Conservation (phyloP, 306 rosid genomes). For the Dalbergia oliveri region DNA sequence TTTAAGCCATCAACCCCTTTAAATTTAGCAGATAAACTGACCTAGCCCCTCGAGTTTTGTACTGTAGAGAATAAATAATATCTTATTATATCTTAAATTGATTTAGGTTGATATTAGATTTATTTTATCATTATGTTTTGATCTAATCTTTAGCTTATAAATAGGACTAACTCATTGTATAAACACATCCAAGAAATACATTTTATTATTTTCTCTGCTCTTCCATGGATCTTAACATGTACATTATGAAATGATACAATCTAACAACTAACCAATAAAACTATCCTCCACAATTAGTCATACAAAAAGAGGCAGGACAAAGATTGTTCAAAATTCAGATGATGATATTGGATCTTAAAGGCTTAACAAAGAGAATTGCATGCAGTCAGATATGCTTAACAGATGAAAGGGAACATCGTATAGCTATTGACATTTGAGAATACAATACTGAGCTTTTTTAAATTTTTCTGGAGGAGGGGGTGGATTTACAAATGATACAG, state of each 20-base stretch:
- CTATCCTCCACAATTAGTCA: background rate
- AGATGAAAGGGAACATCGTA: conserved; percentile 4
- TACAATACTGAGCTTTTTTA: background rate
- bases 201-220: no score
- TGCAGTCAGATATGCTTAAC: background rate
- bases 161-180: no score
- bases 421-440: background rate
- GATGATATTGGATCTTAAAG: conserved; percentile 1
- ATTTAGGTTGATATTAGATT: no score
- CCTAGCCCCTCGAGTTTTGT: background rate
- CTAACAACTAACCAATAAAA: background rate
- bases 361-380: background rate
- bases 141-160: no score
- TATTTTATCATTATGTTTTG: no score
- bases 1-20: background rate
- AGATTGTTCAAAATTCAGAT: conserved; percentile 12
- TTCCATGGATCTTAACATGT: no score
- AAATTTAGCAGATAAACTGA: background rate
- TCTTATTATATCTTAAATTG: no score
- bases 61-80: background rate
- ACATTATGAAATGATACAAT: conserved; percentile 7
- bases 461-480: background rate
- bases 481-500: conserved; percentile 16
- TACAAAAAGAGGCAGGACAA: background rate
- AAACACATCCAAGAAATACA: no score